These are phyloP conservation scores for Rosellinia necatrix DNA, from an alignment of 2,329 filamentous ascomycete species.

Conservation along the genomic window DNA sequence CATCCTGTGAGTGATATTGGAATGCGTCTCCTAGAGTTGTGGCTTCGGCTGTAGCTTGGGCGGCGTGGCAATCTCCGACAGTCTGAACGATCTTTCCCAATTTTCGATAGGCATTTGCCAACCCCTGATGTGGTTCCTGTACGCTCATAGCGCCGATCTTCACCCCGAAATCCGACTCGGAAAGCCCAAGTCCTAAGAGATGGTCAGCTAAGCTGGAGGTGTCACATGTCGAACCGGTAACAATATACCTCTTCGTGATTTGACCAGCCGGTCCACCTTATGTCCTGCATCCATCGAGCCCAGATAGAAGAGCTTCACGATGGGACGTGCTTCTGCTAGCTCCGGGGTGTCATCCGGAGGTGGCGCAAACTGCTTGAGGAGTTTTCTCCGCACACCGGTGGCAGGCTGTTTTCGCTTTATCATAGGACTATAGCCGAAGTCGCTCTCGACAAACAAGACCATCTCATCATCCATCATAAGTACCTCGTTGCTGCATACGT, in stretches of 20 bases:
- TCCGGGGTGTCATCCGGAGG: slow-evolving; percentile 97
- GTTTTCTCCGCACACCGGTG: slow-evolving; percentile 90
- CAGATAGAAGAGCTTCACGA: slow-evolving; percentile 94
- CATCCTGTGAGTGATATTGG: slow-evolving; percentile 92
- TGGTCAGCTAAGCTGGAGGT: slow-evolving; percentile 31
- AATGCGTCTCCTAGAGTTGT: slow-evolving; percentile 93
- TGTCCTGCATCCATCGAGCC: slow-evolving; percentile 96
- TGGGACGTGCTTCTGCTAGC: slow-evolving; percentile 83
- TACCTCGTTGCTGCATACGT: slow-evolving; percentile 88
- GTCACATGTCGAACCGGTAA: not conserved
- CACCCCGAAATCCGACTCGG: slow-evolving; percentile 91
- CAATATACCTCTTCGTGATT: slow-evolving; percentile 79
- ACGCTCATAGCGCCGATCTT: slow-evolving; percentile 85
- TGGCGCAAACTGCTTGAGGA: slow-evolving; percentile 97
- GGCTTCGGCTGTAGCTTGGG: slow-evolving; percentile 94
- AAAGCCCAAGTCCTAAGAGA: slow-evolving; percentile 78
- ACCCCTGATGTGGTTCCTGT: slow-evolving; percentile 86
- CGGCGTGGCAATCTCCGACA: slow-evolving; percentile 92
- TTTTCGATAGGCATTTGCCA: slow-evolving; percentile 90
- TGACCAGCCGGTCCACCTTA: slow-evolving; percentile 93
- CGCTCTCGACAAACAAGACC: slow-evolving; percentile 97
- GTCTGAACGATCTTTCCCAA: slow-evolving; percentile 92
- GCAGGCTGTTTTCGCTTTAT: slow-evolving; percentile 96
- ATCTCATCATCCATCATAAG: slow-evolving; percentile 96
- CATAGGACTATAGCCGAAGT: slow-evolving; percentile 96